phyloP scores from a whole-genome alignment of 352 stramenopile genomes.

The Pythium scleroteichum region DNA sequence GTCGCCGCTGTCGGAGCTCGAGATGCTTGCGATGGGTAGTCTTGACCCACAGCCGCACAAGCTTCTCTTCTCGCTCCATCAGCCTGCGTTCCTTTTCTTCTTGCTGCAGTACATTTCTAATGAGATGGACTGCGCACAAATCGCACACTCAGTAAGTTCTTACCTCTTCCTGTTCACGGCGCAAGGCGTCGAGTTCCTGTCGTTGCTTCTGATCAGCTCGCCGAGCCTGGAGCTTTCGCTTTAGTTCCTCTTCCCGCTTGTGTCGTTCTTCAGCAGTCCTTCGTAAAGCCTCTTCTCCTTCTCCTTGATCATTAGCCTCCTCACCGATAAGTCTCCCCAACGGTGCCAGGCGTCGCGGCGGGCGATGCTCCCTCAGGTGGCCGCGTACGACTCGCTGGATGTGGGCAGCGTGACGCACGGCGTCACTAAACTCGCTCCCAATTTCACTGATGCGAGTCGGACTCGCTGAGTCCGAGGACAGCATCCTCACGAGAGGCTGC shows the following conservation, averaged over 20 bases:
- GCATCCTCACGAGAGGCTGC: not conserved
- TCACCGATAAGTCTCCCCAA: conserved; percentile 7
- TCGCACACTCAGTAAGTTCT: too few relatives aligned
- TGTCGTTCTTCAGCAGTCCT: conserved; percentile 1
- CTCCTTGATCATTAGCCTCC: not conserved
- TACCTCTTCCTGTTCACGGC: conserved; percentile 26
- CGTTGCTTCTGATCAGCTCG: conserved; percentile 17
- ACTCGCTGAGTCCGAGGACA: not conserved
- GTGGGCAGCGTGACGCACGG: conserved; percentile 6
- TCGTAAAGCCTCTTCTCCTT: not conserved
- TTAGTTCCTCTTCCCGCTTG: conserved; percentile 6
- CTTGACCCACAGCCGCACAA: conserved; percentile 54
- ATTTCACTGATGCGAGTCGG: not conserved
- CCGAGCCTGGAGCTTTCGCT: conserved; percentile 10
- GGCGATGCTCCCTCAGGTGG: conserved; percentile 8
- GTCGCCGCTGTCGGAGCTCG: conserved; percentile 39
- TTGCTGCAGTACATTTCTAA: conserved; percentile 34
- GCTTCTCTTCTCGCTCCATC: conserved; percentile 79
- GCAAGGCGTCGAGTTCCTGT: conserved; percentile 1
- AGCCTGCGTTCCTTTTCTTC: conserved; percentile 55
- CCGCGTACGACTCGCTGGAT: conserved; percentile 18
- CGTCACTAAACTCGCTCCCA: not conserved
- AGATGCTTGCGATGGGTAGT: conserved; percentile 47
- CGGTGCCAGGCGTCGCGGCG: conserved; percentile 14
- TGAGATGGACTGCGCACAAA: not conserved